phyloP scores from a whole-genome alignment of 2,329 filamentous ascomycete genomes.

The Apiospora sp. region DNA sequence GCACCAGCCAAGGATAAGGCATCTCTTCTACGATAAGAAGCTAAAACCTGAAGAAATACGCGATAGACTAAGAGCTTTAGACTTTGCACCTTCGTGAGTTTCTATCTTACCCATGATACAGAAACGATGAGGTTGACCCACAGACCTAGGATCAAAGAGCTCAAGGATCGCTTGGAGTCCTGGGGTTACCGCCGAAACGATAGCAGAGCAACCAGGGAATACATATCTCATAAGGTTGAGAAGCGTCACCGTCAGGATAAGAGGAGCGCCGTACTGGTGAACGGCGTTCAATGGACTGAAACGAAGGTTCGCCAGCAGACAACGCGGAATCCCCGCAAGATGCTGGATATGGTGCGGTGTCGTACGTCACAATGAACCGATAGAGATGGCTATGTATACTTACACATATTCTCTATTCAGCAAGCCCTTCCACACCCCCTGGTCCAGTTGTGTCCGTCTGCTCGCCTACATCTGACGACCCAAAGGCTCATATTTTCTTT shows the following conservation, averaged over 20 bases:
- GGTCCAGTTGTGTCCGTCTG: not conserved
- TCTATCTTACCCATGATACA: too few relatives aligned
- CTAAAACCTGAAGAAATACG: too few relatives aligned
- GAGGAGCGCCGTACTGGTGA: not conserved
- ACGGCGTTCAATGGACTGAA: not conserved
- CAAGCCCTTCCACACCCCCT: not conserved
- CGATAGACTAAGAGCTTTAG: too few relatives aligned
- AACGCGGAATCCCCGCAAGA: not conserved
- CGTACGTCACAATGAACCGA: not conserved
- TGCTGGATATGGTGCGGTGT: not conserved
- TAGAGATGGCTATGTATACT: not conserved
- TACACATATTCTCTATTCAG: not conserved
- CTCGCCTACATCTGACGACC: not conserved
- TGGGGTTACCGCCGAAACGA: not conserved
- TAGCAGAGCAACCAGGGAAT: not conserved
- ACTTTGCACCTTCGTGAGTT: too few relatives aligned
- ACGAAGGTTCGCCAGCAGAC: not conserved
- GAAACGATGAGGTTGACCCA: too few relatives aligned
- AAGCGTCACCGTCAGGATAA: not conserved
- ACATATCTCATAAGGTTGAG: not conserved
- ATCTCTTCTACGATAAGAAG: too few relatives aligned
- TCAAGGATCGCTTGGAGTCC: not conserved
- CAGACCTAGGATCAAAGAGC: not conserved
- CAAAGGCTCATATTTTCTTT: fast-evolving
- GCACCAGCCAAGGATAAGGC: too few relatives aligned